Base-by-base conservation (phyloP, 2,329 filamentous ascomycete species). In the Diplocarpon rosae region DNA sequence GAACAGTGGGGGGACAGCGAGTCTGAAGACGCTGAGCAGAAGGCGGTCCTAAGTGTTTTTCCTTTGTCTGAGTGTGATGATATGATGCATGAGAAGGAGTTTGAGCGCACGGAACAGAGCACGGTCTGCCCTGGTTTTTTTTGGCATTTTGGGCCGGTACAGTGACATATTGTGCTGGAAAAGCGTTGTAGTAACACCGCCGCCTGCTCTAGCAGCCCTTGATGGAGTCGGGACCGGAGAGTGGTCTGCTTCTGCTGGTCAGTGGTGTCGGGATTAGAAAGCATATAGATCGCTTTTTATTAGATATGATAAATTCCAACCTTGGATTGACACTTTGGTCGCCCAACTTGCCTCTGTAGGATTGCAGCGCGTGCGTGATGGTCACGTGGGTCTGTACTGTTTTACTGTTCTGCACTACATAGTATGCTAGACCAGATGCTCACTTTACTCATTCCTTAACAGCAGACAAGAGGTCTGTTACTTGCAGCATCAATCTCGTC, bases 161-260 rank as follows among this genome's bases (percentile, higher is more conserved):
- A 30, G 13, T 27, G 17, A 34, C 28, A 34, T 35, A 20, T 42
- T 42, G 30, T 35, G 31, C 32, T 42, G 34, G 37, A 12, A 7
- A 17, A 17, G 27, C 13, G 37, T 38, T 29, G 34, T 34, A 34
- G 31, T 34, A 34, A 30, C 34, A n/a, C 28, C 39, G 13, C 34
- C 30, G 31, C 40, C 16, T 12, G 30, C 11, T 32, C 30, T 32
- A 12, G n/a, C 30, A 32, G 11, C 11, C 30, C 11, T 32, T 15
- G 31, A 46, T 42, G 44, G 44, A 46, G 36, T 46, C 44, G 44
- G 44, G 44, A 46, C 44, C 44, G 39, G 44, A 46, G 30, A 32
- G 30, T 12, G n/a, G 11, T 32, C 4, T 32, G 30, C 30, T 32
- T 14, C n/a, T 32, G 30, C 30, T 32, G 11, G 30, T 3, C 9